A percentile compares a stretch with the other conserved stretches of the same genome.
Conservation (phyloP, 2,329 filamentous ascomycete genomes). For the Pseudogymnoascus sp. region DNA sequence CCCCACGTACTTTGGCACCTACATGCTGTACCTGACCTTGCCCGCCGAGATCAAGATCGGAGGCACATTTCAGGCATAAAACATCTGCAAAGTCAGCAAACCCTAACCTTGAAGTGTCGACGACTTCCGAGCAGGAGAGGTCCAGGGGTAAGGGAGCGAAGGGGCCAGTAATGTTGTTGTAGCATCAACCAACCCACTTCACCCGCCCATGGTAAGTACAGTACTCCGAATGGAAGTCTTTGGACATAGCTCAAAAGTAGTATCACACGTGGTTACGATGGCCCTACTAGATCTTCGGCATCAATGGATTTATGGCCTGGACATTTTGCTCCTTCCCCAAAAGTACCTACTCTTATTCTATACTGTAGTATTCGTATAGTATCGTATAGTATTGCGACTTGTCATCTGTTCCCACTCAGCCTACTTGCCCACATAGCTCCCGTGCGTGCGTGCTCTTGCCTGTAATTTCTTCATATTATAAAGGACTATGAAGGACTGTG, state of each 20-base stretch:
- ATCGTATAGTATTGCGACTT: not conserved
- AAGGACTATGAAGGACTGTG: constrained; percentile 3
- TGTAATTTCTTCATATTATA: constrained; percentile 6
- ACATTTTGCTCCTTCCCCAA: not conserved
- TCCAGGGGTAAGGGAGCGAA: not conserved
- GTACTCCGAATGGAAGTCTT: not conserved
- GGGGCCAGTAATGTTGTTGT: not conserved
- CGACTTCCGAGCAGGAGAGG: not conserved
- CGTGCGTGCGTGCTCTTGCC: not conserved
- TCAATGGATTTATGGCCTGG: not conserved
- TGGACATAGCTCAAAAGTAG: not conserved
- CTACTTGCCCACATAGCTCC: not conserved
- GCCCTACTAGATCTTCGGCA: not conserved
- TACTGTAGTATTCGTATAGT: no score
- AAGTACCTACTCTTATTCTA: not conserved
- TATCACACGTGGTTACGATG: not conserved
- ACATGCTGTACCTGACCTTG: not conserved
- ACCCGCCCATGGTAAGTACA: not conserved
- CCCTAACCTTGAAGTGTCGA: not conserved
- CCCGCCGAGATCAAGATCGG: not conserved
- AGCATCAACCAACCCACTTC: not conserved
- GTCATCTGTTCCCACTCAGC: constrained; percentile 17
- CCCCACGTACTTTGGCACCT: not conserved
- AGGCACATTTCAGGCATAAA: not conserved
- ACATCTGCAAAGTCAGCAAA: not conserved